phyloP scores from a whole-genome alignment of 768 basidiomycete genomes.

The Tremella yokohamensis region DNA sequence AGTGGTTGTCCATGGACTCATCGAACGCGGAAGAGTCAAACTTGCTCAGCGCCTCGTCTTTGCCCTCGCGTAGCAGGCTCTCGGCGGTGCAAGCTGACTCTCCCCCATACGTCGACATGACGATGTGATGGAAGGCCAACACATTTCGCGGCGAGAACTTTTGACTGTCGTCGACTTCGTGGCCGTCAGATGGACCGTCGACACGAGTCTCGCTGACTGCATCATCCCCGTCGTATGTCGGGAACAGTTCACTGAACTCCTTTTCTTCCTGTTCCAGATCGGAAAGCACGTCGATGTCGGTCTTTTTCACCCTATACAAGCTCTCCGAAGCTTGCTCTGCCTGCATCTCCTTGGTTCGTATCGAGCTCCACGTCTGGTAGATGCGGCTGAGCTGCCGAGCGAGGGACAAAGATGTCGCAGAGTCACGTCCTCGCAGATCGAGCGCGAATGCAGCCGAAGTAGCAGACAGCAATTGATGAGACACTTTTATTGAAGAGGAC shows the following conservation, averaged over 20 bases:
- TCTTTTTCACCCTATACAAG: slow-evolving; percentile 67
- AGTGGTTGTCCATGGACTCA: slow-evolving; percentile 29
- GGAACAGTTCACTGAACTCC: slow-evolving; percentile 82
- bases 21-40: slow-evolving; percentile 25
- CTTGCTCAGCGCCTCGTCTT: neutral
- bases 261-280: slow-evolving; percentile 76
- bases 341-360: slow-evolving; percentile 67
- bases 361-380: slow-evolving; percentile 76
- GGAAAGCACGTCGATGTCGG: slow-evolving; percentile 58
- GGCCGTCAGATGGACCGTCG: neutral
- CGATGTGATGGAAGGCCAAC: slow-evolving; percentile 27
- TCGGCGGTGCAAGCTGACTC: too few relatives aligned
- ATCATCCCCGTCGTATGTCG: slow-evolving; percentile 54
- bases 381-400: slow-evolving; percentile 61
- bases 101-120: neutral
- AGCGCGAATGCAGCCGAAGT: slow-evolving; percentile 14
- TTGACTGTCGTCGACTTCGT: neutral
- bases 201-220: slow-evolving; percentile 53
- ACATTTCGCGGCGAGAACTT: slow-evolving; percentile 12
- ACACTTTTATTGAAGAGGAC: slow-evolving; percentile 5
- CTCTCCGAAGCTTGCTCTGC: slow-evolving; percentile 64
- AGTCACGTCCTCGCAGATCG: neutral
- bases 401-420: neutral
- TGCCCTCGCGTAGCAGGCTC: too few relatives aligned
- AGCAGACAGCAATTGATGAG: slow-evolving; percentile 22